Evolutionary conservation across 768 basidiomycete genomes (phyloP).

Genomic region (Suillus ampliporus): DNA sequence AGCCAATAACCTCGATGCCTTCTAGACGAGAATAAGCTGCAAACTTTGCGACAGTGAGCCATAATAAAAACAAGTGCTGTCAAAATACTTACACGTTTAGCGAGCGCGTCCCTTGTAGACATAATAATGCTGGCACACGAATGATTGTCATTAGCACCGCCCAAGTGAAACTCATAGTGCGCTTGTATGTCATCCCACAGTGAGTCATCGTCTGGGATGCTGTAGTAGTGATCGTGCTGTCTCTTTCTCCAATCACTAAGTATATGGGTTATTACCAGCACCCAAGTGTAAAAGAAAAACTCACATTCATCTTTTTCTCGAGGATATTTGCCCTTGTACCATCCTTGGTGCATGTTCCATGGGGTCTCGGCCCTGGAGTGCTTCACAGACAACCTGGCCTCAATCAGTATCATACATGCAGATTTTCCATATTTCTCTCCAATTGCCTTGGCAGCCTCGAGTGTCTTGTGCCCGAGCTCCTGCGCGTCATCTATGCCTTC

Average conservation of each 20-base stretch:
- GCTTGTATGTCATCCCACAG: neutral
- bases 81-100: neutral
- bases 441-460: neutral
- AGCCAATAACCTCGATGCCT: conserved; percentile 3
- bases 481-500: neutral
- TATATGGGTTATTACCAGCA: neutral
- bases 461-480: neutral
- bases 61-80: neutral
- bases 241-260: neutral
- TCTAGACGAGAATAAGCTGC: neutral
- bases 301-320: neutral
- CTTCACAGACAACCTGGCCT: conserved; percentile 6
- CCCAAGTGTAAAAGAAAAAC: neutral
- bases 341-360: conserved; percentile 14
- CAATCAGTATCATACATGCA: neutral
- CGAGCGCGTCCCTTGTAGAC: neutral
- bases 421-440: conserved; percentile 4
- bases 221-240: neutral
- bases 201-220: neutral
- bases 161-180: neutral
- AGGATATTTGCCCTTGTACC: neutral
- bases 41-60: neutral
- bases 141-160: neutral
- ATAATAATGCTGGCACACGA: neutral
- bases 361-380: conserved; percentile 4